Evolutionary conservation across 1,284 basidiomycete species (phyloP).

Genomic region (Albatrellus sp.): DNA sequence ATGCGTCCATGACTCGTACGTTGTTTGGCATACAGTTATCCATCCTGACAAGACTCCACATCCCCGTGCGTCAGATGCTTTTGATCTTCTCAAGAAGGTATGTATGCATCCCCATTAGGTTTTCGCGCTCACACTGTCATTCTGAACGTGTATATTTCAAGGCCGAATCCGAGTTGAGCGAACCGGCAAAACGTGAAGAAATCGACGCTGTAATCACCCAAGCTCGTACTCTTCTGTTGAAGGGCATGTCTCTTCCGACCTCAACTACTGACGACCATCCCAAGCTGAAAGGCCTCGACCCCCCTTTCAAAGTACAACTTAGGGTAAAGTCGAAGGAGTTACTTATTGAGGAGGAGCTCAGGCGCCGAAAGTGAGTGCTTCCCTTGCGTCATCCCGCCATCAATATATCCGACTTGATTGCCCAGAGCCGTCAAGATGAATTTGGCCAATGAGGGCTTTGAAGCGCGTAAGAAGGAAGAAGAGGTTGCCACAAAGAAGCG

Average conservation of each 20-base stretch:
- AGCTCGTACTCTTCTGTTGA: slow-evolving; percentile 52
- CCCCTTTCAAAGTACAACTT: slow-evolving; percentile 52
- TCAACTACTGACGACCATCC: slow-evolving; percentile 44
- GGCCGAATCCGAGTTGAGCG: slow-evolving; percentile 72
- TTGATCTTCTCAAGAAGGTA: slow-evolving; percentile 77
- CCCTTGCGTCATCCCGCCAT: neutral
- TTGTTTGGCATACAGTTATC: slow-evolving; percentile 50
- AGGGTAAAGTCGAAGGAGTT: slow-evolving; percentile 62
- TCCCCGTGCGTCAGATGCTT: slow-evolving; percentile 68
- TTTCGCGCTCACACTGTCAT: slow-evolving; percentile 3
- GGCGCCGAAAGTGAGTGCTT: slow-evolving; percentile 56
- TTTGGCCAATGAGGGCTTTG: slow-evolving; percentile 73
- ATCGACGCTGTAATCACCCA: slow-evolving; percentile 67
- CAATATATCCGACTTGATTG: neutral
- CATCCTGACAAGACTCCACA: slow-evolving; percentile 80
- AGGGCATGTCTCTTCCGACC: slow-evolving; percentile 42
- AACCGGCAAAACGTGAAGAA: slow-evolving; percentile 62
- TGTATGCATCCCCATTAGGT: slow-evolving; percentile 6
- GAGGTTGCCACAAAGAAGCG: slow-evolving; percentile 62
- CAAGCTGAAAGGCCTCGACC: slow-evolving; percentile 38
- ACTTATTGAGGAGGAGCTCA: slow-evolving; percentile 71
- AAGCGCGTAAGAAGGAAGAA: slow-evolving; percentile 75
- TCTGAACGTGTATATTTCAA: slow-evolving; percentile 17
- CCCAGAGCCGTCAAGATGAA: slow-evolving; percentile 73
- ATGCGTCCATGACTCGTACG: slow-evolving; percentile 21